Base-by-base conservation (phyloP, 495 filamentous ascomycete genomes). In the Pyrenopolyporus hunteri region DNA sequence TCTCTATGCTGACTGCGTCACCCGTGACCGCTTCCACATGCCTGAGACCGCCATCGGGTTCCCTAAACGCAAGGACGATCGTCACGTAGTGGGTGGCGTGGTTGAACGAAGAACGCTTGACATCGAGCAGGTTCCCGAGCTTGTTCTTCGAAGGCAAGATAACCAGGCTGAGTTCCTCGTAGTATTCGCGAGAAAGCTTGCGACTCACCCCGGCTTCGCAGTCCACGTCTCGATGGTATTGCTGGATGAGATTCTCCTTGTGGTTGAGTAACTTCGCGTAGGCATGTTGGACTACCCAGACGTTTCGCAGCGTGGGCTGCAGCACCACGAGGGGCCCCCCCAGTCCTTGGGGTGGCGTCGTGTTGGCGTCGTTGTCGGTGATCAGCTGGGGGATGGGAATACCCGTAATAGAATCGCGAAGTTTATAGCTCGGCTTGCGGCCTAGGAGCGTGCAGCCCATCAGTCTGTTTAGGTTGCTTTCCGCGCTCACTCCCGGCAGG, bases 211-310 rank as follows among this genome's bases (percentile, higher is more conserved):
- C 46, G 10, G 13, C 28, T 1, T 25, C 23, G 1, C 17, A 40
- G 14, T 52, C 51, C 1, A 14, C 44, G 0, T 4, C 16, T 3
- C 4, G 45, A 19, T 57, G 46, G 17, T 66, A 66, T 6, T 36
- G 6, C 25, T 57, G 49, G 26, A 66, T 53, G 19, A 60, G 56
- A 1, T 26, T 11, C 46, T 60, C 51, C 33, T 66, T 66, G n/a
- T 66, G 39, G 1, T 48, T 42, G 3, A 47, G 25, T 4, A 66
- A 37, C 20, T 14, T 57, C 1, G 28, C 40, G 17, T 57, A 60
- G 28, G 63, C 63, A 16, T 66, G 56, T 25, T 66, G 63, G 9
- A 66, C 2, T 5, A 66, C 56, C 56, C 51, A 60, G 7, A 66
- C 63, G 26, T 66, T 66, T 13, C 63, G 56, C 20, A 57, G n/a